Conservation (phyloP, 768 basidiomycete genomes). For the Tricholoma flavovirens region DNA sequence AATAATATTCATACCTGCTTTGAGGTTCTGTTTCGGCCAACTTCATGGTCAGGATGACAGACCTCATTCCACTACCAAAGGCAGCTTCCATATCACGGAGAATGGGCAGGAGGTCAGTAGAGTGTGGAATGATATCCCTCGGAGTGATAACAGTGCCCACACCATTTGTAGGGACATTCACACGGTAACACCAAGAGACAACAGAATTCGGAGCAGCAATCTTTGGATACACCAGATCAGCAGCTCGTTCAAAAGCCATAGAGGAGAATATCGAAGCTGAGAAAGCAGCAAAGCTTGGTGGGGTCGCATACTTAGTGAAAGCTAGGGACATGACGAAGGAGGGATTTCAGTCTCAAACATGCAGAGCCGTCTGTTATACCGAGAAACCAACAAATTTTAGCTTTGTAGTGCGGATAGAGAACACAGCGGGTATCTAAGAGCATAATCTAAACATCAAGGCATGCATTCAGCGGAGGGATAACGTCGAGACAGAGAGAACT, state of each 20-base stretch:
- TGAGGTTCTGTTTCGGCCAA: background rate
- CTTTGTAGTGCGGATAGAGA: constrained; percentile 1
- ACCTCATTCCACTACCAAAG: constrained; percentile 1
- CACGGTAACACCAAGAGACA: constrained; percentile 1
- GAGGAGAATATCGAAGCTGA: constrained; percentile 1
- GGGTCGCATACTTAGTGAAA: background rate
- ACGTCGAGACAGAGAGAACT: background rate
- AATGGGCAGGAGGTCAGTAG: constrained; percentile 3
- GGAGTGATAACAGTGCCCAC: constrained; percentile 1
- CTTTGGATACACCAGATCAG: constrained; percentile 1
- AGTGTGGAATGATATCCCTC: constrained; percentile 2
- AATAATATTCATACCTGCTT: background rate
- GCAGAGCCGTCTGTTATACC: background rate
- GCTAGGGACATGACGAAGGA: background rate
- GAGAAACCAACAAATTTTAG: background rate
- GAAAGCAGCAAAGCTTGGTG: background rate
- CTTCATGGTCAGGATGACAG: background rate
- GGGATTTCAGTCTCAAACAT: background rate
- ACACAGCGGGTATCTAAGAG: constrained; percentile 3
- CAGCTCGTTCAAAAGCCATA: constrained; percentile 2
- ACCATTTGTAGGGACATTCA: background rate
- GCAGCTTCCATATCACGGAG: constrained; percentile 2
- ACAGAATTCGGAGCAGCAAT: constrained; percentile 2
- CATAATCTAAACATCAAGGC: constrained; percentile 3
- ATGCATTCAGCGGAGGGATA: background rate